Evolutionary conservation across 2,329 filamentous ascomycete genomes (phyloP).

Genomic region (Graphilbum fragrans): DNA sequence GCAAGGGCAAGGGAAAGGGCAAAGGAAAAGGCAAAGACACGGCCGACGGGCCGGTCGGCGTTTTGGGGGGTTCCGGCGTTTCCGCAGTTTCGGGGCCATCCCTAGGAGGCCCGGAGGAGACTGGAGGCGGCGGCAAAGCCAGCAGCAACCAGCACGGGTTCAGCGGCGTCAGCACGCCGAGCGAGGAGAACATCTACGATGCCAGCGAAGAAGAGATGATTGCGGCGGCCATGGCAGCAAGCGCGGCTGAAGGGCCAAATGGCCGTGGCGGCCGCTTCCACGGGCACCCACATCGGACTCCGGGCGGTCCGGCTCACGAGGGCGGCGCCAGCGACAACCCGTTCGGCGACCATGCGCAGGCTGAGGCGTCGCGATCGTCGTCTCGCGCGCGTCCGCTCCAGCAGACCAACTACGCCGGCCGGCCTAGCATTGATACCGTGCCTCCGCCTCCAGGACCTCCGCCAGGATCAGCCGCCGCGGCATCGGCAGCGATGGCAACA

Average conservation of each 20-base stretch:
- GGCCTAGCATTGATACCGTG: not conserved
- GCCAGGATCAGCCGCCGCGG: not conserved
- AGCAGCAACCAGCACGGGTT: not conserved
- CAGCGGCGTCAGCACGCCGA: not conserved
- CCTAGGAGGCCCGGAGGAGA: too few species aligned
- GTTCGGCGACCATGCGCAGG: conserved; percentile 4
- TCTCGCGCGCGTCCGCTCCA: conserved; percentile 2
- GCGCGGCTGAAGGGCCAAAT: conserved; percentile 5
- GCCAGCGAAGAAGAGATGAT: conserved; percentile 8
- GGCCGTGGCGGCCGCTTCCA: not conserved
- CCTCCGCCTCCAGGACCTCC: not conserved
- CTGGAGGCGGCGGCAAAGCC: too few species aligned
- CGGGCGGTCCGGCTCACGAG: conserved; percentile 1
- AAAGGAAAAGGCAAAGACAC: not conserved
- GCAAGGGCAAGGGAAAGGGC: conserved; percentile 15
- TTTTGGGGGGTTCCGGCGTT: too few species aligned
- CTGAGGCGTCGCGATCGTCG: conserved; percentile 8
- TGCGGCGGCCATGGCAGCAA: conserved; percentile 10
- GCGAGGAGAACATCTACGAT: not conserved
- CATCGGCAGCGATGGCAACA: not conserved
- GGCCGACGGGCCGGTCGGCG: too few species aligned
- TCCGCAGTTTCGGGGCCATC: too few species aligned
- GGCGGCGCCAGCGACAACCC: conserved; percentile 6
- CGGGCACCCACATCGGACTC: not conserved
- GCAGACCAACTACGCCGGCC: not conserved